A percentile compares a stretch with the other conserved stretches of the same genome.
These are phyloP conservation scores for Colletotrichum navitas DNA, from an alignment of 2,329 filamentous ascomycete species.

Conservation along the genomic window DNA sequence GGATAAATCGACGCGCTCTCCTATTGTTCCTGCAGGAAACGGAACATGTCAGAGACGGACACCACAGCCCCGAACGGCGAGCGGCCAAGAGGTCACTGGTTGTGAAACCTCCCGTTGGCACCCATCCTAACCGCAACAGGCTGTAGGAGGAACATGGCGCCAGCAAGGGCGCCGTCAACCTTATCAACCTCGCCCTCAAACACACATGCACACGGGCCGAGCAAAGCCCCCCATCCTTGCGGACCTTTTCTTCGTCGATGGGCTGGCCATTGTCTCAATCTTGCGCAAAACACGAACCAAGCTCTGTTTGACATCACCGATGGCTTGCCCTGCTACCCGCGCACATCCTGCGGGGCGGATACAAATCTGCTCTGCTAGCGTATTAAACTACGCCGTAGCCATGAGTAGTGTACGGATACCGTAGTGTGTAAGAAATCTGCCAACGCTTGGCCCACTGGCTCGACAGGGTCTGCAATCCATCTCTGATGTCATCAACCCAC, in stretches of 20 bases:
- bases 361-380: neutral
- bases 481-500: constrained; percentile 42
- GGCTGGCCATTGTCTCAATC: neutral
- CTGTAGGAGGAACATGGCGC: neutral
- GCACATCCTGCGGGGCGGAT: constrained; percentile 20
- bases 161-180: neutral
- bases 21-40: constrained; percentile 36
- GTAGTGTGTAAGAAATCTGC: neutral
- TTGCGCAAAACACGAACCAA: constrained; percentile 4
- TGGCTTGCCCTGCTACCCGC: constrained; percentile 9
- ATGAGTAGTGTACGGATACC: no score
- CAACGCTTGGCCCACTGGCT: constrained; percentile 38
- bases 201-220: neutral
- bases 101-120: neutral
- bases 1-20: constrained; percentile 3
- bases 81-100: neutral
- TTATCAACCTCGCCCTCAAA: neutral
- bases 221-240: neutral
- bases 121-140: neutral
- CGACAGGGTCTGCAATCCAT: constrained; percentile 22
- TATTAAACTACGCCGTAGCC: no score
- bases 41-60: neutral
- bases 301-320: constrained; percentile 40
- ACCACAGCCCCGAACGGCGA: neutral
- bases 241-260: neutral